Percentiles rank a stretch among this genome's conserved stretches.
These are phyloP conservation scores for Amborella trichopoda DNA, from an alignment of 164 flowering plant genomes.

Conservation along the genomic window DNA sequence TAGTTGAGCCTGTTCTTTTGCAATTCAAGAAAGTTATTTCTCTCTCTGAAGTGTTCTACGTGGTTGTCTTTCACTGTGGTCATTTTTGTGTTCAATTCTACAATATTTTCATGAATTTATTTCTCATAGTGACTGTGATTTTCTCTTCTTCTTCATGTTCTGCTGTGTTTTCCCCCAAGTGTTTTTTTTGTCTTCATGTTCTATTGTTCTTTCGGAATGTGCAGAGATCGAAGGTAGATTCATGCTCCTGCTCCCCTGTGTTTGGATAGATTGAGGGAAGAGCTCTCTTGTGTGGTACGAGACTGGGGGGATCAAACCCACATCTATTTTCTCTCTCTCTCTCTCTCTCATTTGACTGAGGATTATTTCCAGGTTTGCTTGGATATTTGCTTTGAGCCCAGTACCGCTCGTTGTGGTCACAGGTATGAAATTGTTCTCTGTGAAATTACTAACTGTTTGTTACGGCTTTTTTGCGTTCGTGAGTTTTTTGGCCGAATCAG, in stretches of 20 bases:
- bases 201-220: conserved; percentile 44
- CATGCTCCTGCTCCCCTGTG: conserved; percentile 31
- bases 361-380: conserved; percentile 64
- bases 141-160: too few relatives aligned
- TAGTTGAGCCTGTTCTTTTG: too few relatives aligned
- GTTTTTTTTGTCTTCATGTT: too few relatives aligned
- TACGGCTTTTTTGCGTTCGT: neutral
- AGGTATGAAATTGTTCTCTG: conserved; percentile 36
- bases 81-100: too few relatives aligned
- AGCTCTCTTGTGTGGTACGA: conserved; percentile 92
- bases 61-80: too few relatives aligned
- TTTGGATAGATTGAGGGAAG: conserved; percentile 68
- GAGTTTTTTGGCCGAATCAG: neutral
- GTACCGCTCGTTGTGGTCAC: conserved; percentile 95
- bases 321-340: too few relatives aligned
- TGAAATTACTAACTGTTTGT: neutral
- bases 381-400: conserved; percentile 89
- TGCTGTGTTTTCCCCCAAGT: too few relatives aligned
- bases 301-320: neutral
- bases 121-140: too few relatives aligned
- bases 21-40: too few relatives aligned
- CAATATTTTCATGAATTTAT: too few relatives aligned
- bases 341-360: too few relatives aligned
- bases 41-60: too few relatives aligned
- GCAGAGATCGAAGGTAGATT: conserved; percentile 29